Evolutionary conservation across 176 grass and related monocot species (phyloP), one percentile per base, ranked within the genome.

Genomic region (Oryza meridionalis): DNA sequence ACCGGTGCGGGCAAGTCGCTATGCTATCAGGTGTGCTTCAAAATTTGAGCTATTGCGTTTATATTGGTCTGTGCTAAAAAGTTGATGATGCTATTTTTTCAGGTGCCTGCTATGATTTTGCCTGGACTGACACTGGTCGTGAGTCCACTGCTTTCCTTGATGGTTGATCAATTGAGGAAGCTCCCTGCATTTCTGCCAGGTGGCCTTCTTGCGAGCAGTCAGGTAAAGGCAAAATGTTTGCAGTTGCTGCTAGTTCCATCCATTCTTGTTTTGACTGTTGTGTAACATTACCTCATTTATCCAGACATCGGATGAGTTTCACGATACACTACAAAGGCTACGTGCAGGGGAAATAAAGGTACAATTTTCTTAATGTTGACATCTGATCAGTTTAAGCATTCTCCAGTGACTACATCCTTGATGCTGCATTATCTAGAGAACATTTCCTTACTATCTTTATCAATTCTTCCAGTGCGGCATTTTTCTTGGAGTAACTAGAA

Each of bases 1-100:
- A 98, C 96, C 32, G 96, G 96, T 50, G 93, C 91, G 31, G 96
- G 96, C 69, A 98, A 98, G 79, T 98, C 96, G n/a, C 81, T 98
- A 53, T 98, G 96, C 84, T 98, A 95, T 75, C 92, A 98, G 96
- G 96, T 98, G 37, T 38, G 76, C 7, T 47, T 63, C 38, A 8
- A 38, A 84, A 35, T 71, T 79, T 53, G 70, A 86, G 64, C 42
- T 59, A 11, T 16, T 29, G 24, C 43, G 10, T 75, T 72, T 64
- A 16, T 77, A 65, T 17, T 53, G 5, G 26, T 35, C 21, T 46
- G 21, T 59, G 55, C 51, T 88, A 42, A 69, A 22, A 73, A 70
- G 62, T 37, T 17, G 9, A 37, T 72, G 10, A 78, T 89, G 47
- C 26, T 58, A 43, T 78, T 65, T 61, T 40, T 85, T 21, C 83